Base-by-base conservation (phyloP, 2,329 filamentous ascomycete species). In the Calonectria pseudoturangicola region DNA sequence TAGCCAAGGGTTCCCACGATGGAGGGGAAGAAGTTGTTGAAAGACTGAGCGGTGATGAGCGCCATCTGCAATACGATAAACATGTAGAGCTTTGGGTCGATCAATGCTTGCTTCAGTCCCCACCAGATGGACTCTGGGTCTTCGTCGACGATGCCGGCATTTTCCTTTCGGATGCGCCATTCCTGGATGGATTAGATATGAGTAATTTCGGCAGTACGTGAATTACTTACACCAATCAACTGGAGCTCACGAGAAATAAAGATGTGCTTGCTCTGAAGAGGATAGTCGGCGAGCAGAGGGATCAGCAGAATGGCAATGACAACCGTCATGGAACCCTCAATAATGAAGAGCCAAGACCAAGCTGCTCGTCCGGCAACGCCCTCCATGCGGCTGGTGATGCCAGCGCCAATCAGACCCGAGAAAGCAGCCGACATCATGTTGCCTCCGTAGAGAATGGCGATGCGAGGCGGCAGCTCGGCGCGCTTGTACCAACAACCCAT, bases 341-440 rank as follows among this genome's bases (percentile, higher is more conserved):
- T 89, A 50, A 93, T 92, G 81, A 93, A 93, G 0, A 93, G 84
- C 91, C 90, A 92, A 3, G 89, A 84, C 91, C 91, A 93, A 2
- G 75, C 65, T 2, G 56, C 28, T 5, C 71, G 64, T 2, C 75
- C 75, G 9, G 54, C 65, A 8, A 62, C 82, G 4, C 88, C 86
- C 10, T 80, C 75, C 60, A 81, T 77, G 2, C 71, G 56, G 6
- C 78, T 73, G 1, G 90, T 90, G 63, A 94, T 93, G 1, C 92
- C 90, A 0, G 89, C 89, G 0, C 89, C 88, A 41, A 92, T 89
- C 3, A 91, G 81, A 2, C 91, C 92, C 0, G 91, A 92, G 77
- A 94, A 94, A 0, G 92, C 92, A 0, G 92, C 92, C 0, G 91
- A 92, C 7, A 94, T 87, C 13, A 94, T 85, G 7, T 91, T 91